Evolutionary conservation across 352 stramenopile species (phyloP), one percentile per base, ranked within the genome.

Genomic region (Pythium myriotylum): DNA sequence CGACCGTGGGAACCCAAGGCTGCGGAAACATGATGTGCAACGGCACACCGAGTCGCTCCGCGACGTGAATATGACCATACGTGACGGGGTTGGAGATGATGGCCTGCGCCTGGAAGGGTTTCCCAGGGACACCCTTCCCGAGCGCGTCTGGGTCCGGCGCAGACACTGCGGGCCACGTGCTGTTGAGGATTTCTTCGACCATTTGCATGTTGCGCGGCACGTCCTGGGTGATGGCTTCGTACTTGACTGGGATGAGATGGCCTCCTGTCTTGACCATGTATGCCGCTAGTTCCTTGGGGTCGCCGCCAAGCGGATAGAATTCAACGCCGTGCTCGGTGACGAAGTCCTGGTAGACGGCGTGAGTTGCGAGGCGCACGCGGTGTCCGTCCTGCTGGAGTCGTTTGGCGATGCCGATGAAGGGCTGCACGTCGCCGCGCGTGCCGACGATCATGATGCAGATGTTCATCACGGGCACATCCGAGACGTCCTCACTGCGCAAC

Each of bases 51-150:
- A 98, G 80, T 6, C 86, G 79, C 67, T 98, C 94, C 0, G 91
- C 93, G 5, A 97, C 92, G 70, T 98, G 92, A 39, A 97, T 89
- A 65, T 98, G 92, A 8, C 89, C 92, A 42, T 97, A 97, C 22
- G 81, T 89, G 2, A 97, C 89, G 2, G 94, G 93, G 52, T 98
- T 98, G n/a, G 90, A 89, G 68, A 98, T 98, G 33, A 98, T 97
- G 3, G 90, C 91, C 51, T 98, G 76, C 1, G 92, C 91, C 46
- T 73, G 81, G 61, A 98, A 98, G 0, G 86, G 73, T 39, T 70
- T 63, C 14, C 73, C 75, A 23, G 52, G 71, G 10, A 79, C 53
- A 0, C 77, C 76, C 2, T 65, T 65, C 1, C 78, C 81, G 39
- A 72, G 62, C n/a, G 76, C 83, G n/a, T 96, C 74, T 0, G 92